Base-by-base conservation (phyloP, 768 basidiomycete genomes). In the Porphyrellus cyaneotinctus region DNA sequence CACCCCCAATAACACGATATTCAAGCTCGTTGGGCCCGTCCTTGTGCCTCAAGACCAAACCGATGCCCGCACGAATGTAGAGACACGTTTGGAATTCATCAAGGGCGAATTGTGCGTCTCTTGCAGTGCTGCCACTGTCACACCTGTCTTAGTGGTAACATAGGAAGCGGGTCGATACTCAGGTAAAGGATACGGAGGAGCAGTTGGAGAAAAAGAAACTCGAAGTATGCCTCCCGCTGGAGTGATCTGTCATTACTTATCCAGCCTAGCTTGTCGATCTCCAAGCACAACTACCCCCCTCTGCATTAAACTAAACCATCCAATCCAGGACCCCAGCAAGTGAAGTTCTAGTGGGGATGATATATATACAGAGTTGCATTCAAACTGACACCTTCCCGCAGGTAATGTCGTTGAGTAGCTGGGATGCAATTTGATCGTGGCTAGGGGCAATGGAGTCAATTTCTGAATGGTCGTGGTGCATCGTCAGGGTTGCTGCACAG, bases 1-100 rank as follows among this genome's bases (percentile, higher is more conserved):
- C 50, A 86, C 85, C 38, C 73, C 84, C 5, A 78, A 84, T 53
- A 95, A 94, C 65, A 78, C 77, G 15, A 81, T 98, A 8, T 98
- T 85, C 77, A 98, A 97, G 74, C 81, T 90, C 28, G 80, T 95
- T 35, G 95, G 95, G 1, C 91, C 93, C 1, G 87, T 95, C 7
- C 80, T 97, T 24, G 84, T 97, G 10, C 82, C 87, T 61, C 95
- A 97, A 71, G 94, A 97, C 59, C 85, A 87, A 63, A 71, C 71
- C 7, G 95, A 97, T 59, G 95, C 94, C 30, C 88, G 88, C 67
- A 74, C 71, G 58, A 97, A 91, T 63, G 90, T 98, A 22, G 84
- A 92, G 60, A 95, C 88, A 43, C 84, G 95, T 10, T 72, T 98
- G 31, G 89, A 90, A 52, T 95, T 91, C 72, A 98, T 97, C 63